Conservation (phyloP, 148 eudicot species). For the Cornus florida region DNA sequence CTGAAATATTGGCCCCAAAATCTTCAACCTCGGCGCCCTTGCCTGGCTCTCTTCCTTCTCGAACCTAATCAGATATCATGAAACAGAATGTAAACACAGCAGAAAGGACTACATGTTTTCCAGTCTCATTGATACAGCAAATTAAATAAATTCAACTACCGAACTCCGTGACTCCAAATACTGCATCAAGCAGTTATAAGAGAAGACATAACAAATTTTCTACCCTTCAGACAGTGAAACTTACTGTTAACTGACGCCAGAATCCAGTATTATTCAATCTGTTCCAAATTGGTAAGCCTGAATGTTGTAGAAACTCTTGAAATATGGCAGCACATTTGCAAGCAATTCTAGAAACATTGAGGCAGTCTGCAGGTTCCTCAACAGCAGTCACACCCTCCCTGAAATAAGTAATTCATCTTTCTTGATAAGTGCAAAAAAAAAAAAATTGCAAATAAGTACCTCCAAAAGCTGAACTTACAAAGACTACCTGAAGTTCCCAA, state of each 20-base stretch:
- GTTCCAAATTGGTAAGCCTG: conserved; percentile 83
- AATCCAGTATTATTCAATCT: conserved; percentile 86
- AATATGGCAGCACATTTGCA: conserved; percentile 72
- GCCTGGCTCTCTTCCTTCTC: conserved; percentile 68
- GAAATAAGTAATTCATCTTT: conserved; percentile 13
- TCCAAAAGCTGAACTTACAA: not conserved
- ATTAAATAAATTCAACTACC: conserved; percentile 13
- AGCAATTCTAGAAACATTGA: conserved; percentile 75
- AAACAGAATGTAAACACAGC: conserved; percentile 2
- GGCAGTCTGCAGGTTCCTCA: conserved; percentile 85
- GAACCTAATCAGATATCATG: conserved; percentile 47
- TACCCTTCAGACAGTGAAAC: conserved; percentile 18
- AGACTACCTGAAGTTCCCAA: conserved; percentile 87
- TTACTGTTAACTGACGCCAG: conserved; percentile 98
- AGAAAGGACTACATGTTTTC: not conserved
- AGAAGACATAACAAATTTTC: not conserved
- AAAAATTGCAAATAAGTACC: not conserved
- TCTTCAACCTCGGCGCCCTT: conserved; percentile 29
- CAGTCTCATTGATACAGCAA: not conserved
- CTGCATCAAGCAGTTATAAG: not conserved
- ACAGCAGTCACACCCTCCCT: conserved; percentile 99
- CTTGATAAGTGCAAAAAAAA: not conserved
- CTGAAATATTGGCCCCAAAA: conserved; percentile 47
- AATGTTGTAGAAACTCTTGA: conserved; percentile 79
- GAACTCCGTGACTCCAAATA: not conserved